phyloP scores from a whole-genome alignment of 176 grass and related monocot genomes.

The Chrysopogon serrulatus region DNA sequence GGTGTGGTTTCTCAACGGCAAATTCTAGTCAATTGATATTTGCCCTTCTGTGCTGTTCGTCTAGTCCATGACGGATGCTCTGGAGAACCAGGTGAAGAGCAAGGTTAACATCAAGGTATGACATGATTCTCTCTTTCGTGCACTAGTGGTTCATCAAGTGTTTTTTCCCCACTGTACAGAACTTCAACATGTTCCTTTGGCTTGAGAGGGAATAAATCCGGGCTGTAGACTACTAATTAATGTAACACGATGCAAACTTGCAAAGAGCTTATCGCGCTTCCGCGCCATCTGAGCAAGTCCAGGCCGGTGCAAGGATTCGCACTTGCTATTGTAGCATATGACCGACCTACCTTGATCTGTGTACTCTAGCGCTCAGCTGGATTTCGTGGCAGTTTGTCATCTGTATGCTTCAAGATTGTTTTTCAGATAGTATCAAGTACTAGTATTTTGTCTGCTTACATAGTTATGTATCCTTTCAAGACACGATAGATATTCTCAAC shows the following conservation, averaged over 20 bases:
- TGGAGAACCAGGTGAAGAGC: conserved; percentile 93
- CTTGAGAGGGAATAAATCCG: neutral
- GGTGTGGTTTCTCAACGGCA: neutral
- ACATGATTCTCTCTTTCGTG: neutral
- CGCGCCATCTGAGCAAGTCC: neutral
- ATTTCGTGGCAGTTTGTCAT: neutral
- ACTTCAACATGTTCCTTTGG: neutral
- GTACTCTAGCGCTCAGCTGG: neutral
- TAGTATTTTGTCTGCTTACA: neutral
- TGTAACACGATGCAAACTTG: neutral
- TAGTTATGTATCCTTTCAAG: neutral
- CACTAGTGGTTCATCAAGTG: neutral
- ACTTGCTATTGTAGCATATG: neutral
- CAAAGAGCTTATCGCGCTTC: neutral
- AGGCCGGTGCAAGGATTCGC: neutral
- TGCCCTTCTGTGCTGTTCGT: neutral
- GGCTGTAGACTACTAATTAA: neutral
- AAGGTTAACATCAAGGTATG: conserved; percentile 85
- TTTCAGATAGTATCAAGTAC: neutral
- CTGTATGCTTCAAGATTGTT: neutral
- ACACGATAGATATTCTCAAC: neutral
- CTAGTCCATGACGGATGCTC: conserved; percentile 92
- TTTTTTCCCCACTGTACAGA: neutral
- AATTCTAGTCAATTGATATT: neutral
- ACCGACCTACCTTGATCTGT: neutral